Evolutionary conservation across 345 rosid species (phyloP).

Genomic region (Boechera divaricarpa): DNA sequence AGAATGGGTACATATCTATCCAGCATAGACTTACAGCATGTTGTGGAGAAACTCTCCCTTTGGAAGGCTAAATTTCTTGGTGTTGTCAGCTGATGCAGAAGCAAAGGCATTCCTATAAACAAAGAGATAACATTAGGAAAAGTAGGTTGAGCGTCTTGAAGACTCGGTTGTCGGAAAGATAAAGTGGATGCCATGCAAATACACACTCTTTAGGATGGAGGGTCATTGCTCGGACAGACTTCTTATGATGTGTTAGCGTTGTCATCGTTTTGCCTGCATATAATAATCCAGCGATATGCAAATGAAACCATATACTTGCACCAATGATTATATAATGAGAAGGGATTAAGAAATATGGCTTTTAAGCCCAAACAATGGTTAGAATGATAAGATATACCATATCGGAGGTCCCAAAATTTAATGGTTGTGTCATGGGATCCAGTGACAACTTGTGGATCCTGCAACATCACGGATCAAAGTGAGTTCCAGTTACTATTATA

Average conservation of each 20-base stretch:
- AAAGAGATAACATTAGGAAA: slow-evolving; percentile 21
- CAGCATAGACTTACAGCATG: slow-evolving; percentile 65
- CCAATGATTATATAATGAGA: not conserved
- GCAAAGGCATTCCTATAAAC: slow-evolving; percentile 80
- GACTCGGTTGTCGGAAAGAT: not conserved
- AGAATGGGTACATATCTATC: not conserved
- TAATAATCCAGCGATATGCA: slow-evolving; percentile 25
- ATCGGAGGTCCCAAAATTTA: slow-evolving; percentile 97
- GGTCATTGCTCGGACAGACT: slow-evolving; percentile 97
- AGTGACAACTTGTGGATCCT: slow-evolving; percentile 99
- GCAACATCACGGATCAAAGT: slow-evolving; percentile 41
- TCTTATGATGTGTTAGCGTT: slow-evolving; percentile 96
- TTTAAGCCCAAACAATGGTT: not conserved
- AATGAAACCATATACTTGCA: slow-evolving; percentile 12
- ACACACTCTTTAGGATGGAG: slow-evolving; percentile 90
- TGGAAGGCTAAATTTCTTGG: slow-evolving; percentile 88
- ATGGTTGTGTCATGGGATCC: slow-evolving; percentile 97
- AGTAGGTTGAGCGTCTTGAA: slow-evolving; percentile 8
- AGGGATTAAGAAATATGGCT: not conserved
- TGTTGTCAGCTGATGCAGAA: slow-evolving; percentile 98
- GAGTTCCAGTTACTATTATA: not conserved
- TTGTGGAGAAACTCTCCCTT: slow-evolving; percentile 93
- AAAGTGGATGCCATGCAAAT: slow-evolving; percentile 13
- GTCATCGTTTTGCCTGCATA: slow-evolving; percentile 86
- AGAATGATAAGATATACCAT: slow-evolving; percentile 57